These are phyloP conservation scores for Linum lewisii DNA, from an alignment of 345 rosid genomes.

Conservation along the genomic window DNA sequence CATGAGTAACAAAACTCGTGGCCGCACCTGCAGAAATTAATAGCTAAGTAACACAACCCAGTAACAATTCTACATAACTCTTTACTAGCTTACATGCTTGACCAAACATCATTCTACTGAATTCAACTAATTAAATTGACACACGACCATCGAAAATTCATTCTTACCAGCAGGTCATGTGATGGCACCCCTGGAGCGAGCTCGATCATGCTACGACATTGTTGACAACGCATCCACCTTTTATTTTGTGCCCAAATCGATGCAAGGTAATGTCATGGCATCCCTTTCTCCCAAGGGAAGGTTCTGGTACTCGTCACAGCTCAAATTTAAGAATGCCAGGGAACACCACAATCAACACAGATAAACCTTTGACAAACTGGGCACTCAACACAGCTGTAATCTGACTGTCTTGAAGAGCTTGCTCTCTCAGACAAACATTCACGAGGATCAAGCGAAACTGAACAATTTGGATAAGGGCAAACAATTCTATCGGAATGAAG, in stretches of 20 bases:
- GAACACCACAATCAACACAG: constrained; percentile 82
- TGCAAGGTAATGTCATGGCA: constrained; percentile 74
- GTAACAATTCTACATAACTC: not conserved
- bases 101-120: too few relatives aligned
- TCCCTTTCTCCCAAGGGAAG: constrained; percentile 83
- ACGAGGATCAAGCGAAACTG: constrained; percentile 59
- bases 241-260: constrained; percentile 68
- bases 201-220: constrained; percentile 84
- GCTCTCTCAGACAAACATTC: constrained; percentile 64
- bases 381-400: constrained; percentile 64
- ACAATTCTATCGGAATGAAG: constrained; percentile 54
- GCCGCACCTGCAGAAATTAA: constrained; percentile 49
- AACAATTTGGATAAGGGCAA: constrained; percentile 85
- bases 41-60: not conserved
- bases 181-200: constrained; percentile 90
- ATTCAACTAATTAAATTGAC: not conserved
- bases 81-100: not conserved
- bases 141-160: not conserved
- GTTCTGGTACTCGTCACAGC: constrained; percentile 82
- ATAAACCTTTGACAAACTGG: constrained; percentile 80
- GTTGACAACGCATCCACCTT: constrained; percentile 93
- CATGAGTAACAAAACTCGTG: constrained; percentile 95
- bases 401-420: constrained; percentile 72
- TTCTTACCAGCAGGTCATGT: constrained; percentile 90
- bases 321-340: constrained; percentile 85